A percentile compares a stretch with the other conserved stretches of the same genome.
Conservation (phyloP, 306 rosid species). For the Canavalia ensiformis region DNA sequence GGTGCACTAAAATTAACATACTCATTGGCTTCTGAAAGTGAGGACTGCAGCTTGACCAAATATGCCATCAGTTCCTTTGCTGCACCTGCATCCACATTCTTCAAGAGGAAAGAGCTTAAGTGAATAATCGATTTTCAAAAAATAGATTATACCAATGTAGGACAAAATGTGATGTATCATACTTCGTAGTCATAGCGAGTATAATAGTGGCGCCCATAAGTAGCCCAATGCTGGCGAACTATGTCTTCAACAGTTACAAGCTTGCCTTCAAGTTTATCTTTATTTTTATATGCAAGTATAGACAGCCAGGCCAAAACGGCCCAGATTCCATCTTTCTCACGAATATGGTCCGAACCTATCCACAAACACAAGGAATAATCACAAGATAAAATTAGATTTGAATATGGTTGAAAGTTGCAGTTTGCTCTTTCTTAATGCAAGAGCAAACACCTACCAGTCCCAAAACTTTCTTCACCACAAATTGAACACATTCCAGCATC, state of each 20-base stretch:
- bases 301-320: constrained; percentile 99
- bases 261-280: constrained; percentile 76
- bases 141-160: neutral
- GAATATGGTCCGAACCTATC: constrained; percentile 95
- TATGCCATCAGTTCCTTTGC: constrained; percentile 92
- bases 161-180: constrained; percentile 31
- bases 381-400: constrained; percentile 35
- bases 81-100: constrained; percentile 97
- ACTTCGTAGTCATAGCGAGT: constrained; percentile 98
- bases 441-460: constrained; percentile 76
- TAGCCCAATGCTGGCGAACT: constrained; percentile 94
- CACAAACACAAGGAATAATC: constrained; percentile 47
- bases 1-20: constrained; percentile 54
- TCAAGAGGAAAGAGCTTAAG: constrained; percentile 43
- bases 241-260: constrained; percentile 96
- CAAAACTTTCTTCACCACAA: constrained; percentile 99
- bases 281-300: constrained; percentile 85
- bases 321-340: constrained; percentile 99
- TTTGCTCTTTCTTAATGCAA: constrained; percentile 34
- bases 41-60: constrained; percentile 93
- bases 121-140: constrained; percentile 43
- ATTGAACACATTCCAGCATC: constrained; percentile 94
- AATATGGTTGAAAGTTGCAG: constrained; percentile 7
- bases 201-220: constrained; percentile 96
- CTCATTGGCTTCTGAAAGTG: constrained; percentile 85